Evolutionary conservation across 2,329 filamentous ascomycete genomes (phyloP), one percentile per base, ranked within the genome.

Genomic region (Septoria linicola): DNA sequence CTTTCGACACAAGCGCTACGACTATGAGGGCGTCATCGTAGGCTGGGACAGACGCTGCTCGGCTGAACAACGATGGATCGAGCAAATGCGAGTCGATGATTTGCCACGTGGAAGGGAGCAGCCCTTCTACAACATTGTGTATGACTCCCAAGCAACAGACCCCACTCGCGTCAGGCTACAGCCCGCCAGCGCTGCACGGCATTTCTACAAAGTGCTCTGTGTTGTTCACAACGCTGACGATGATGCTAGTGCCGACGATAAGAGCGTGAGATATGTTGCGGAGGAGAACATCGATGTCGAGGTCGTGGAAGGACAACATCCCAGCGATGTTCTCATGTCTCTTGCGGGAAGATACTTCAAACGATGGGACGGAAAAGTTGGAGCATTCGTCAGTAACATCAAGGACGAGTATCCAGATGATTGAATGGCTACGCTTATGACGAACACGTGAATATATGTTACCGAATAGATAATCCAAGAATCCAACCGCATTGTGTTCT

Each of bases 41-140:
- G 91, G 91, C n/a, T 99, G 92, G 91, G 84, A 87, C 42, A 72
- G 73, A 13, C 75, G 77, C 56, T 85, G 78, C 63, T 79, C 72
- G 47, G 78, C 76, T 8, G 74, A 76, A 43, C 83, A 84, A 59
- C 76, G 76, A 53, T 87, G 78, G 84, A 85, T 82, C 64, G 73
- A 76, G 66, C 76, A 78, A 58, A 85, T 84, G 78, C 73, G 76
- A 40, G 81, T 88, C 8, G 82, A 86, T 67, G 72, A 70, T 19
- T 69, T 85, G 49, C 72, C 75, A n/a, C 72, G 76, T 46, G 84
- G 82, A 2, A 73, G 80, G 39, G 71, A 81, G 54, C 85, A 89
- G 70, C 84, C 83, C 27, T 96, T 89, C 62, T 96, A 96, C 68
- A 87, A 90, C 61, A 88, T 88, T 63, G 76, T 96, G 89, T 96